phyloP scores from a whole-genome alignment of 495 filamentous ascomycete species.

The Penicillium dipodomyicola region DNA sequence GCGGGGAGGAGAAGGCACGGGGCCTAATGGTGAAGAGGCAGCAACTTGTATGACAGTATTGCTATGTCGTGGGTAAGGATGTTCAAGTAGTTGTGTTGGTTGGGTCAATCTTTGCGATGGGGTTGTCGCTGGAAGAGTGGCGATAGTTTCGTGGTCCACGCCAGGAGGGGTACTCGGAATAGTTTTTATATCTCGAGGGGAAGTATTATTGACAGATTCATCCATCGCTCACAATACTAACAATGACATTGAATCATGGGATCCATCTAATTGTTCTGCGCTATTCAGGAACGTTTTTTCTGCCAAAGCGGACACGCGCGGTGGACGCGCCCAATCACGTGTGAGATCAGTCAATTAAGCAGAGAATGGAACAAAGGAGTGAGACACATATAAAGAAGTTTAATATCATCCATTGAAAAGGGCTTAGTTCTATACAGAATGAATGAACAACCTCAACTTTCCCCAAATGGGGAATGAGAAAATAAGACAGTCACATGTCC shows the following conservation, averaged over 20 bases:
- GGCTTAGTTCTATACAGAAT: background rate
- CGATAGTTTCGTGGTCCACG: constrained; percentile 55
- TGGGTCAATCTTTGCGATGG: constrained; percentile 56
- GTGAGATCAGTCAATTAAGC: constrained; percentile 12
- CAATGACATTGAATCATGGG: constrained; percentile 1
- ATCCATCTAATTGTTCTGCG: constrained; percentile 12
- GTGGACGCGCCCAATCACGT: constrained; percentile 26
- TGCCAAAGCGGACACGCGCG: constrained; percentile 30
- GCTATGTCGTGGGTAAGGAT: constrained; percentile 26
- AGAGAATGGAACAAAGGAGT: background rate
- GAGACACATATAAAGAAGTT: background rate
- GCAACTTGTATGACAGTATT: constrained; percentile 71
- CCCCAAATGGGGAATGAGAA: background rate
- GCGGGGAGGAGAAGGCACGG: constrained; percentile 47
- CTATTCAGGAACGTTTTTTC: constrained; percentile 28
- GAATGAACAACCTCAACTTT: background rate
- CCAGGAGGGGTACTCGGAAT: constrained; percentile 35
- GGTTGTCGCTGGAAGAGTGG: constrained; percentile 53
- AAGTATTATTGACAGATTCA: constrained; percentile 47
- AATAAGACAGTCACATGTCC: background rate
- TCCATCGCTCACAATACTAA: constrained; percentile 31
- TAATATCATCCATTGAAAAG: background rate
- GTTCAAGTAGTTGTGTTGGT: constrained; percentile 67
- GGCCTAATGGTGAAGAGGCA: constrained; percentile 71
- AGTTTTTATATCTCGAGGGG: constrained; percentile 48